A percentile compares a stretch with the other conserved stretches of the same genome.
Conservation (phyloP, 2,329 filamentous ascomycete species). For the Pseudogymnoascus sp. region DNA sequence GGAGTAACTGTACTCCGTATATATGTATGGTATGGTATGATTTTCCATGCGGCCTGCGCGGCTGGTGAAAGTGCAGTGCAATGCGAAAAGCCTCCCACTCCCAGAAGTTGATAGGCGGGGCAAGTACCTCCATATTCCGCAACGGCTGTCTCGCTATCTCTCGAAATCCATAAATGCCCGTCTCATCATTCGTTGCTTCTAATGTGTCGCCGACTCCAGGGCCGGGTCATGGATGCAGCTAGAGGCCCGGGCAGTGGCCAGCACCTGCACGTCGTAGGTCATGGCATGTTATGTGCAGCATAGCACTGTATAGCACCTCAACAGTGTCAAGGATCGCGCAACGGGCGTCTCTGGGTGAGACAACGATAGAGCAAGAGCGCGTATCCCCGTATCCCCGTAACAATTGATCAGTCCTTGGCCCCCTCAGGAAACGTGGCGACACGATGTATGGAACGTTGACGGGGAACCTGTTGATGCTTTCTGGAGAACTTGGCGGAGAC, state of each 20-base stretch:
- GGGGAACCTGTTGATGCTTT: conserved; percentile 37
- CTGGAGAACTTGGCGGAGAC: conserved; percentile 34
- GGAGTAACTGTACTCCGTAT: conserved; percentile 4
- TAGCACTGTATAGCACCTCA: background rate
- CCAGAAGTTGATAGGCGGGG: background rate
- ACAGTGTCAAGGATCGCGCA: background rate
- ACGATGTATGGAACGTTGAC: conserved; percentile 5
- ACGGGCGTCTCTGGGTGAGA: conserved; percentile 1
- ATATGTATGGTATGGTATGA: background rate
- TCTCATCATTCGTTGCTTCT: background rate
- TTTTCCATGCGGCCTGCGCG: conserved; percentile 1
- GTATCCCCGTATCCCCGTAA: conserved; percentile 6
- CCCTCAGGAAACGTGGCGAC: conserved; percentile 1
- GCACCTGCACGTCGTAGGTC: background rate
- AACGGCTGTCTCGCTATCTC: conserved; percentile 7
- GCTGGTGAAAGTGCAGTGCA: background rate
- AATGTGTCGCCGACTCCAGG: conserved; percentile 1
- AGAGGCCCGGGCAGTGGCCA: background rate
- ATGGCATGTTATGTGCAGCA: conserved; percentile 3
- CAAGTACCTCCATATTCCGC: conserved; percentile 5
- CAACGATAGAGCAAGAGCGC: conserved; percentile 1
- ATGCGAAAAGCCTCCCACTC: background rate
- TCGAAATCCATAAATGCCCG: background rate
- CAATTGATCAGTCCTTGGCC: background rate
- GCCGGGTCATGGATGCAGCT: background rate